Conservation (phyloP, 1,139 yeast genomes). For the Zygosaccharomyces pseudobailii region DNA sequence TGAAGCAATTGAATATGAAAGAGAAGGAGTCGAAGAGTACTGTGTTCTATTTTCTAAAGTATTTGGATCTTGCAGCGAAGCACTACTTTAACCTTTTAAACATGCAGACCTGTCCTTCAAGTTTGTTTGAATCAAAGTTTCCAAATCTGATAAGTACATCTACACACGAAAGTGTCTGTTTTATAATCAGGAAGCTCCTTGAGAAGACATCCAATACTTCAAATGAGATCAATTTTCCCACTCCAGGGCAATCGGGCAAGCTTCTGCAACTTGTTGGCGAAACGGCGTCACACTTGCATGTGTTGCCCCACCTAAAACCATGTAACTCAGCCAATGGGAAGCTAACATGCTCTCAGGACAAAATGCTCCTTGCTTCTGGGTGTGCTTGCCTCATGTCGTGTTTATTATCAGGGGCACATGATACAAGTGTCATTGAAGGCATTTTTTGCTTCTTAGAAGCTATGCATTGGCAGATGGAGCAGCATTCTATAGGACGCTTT, state of each 20-base stretch:
- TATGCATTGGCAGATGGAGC: slow-evolving; percentile 4
- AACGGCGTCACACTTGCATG: background rate
- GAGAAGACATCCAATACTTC: background rate
- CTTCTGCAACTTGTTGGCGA: background rate
- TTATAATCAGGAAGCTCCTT: background rate
- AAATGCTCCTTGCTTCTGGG: background rate
- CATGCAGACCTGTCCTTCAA: background rate
- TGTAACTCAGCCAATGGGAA: background rate
- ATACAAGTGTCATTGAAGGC: background rate
- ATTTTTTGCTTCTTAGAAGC: slow-evolving; percentile 2
- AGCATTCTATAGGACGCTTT: slow-evolving; percentile 4
- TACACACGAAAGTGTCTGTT: background rate
- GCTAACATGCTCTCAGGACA: background rate
- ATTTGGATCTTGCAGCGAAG: background rate
- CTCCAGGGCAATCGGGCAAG: background rate
- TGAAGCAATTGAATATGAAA: background rate
- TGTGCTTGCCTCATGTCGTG: background rate
- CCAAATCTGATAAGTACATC: background rate
- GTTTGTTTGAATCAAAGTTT: background rate
- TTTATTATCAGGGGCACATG: slow-evolving; percentile 7
- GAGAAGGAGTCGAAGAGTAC: background rate
- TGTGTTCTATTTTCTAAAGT: background rate
- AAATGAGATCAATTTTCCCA: background rate
- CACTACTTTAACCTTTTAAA: background rate
- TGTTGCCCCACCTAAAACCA: background rate